These are phyloP conservation scores for Lotmaria passim DNA, from an alignment of 208 protist genomes.

Conservation along the genomic window DNA sequence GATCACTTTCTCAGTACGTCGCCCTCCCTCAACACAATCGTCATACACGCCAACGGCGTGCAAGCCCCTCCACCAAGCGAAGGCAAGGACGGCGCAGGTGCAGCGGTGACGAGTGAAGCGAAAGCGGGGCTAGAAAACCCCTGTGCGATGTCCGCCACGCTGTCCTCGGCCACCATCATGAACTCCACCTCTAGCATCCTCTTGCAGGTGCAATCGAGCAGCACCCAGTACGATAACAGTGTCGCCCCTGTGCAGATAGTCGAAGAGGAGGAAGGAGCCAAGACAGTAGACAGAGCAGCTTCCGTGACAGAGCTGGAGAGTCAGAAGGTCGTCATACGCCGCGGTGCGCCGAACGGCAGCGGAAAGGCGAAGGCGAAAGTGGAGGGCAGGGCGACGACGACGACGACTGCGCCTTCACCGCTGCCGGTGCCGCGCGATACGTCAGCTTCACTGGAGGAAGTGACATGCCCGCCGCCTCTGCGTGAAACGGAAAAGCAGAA, in stretches of 20 bases:
- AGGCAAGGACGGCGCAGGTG: not conserved
- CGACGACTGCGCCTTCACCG: not conserved
- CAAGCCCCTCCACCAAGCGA: no score
- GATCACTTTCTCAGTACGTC: not conserved
- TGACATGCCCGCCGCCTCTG: not conserved
- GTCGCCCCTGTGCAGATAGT: not conserved
- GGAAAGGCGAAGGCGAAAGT: no score
- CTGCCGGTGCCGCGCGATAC: no score
- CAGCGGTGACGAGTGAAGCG: not conserved
- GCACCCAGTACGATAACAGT: not conserved
- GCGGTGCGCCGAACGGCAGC: no score
- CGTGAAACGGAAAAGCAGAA: not conserved
- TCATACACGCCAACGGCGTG: not conserved
- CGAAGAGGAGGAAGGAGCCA: not conserved
- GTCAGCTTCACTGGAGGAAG: slow-evolving; percentile 5
- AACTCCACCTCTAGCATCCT: slow-evolving; percentile 10
- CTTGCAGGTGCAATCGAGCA: slow-evolving; percentile 5
- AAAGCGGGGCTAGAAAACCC: not conserved
- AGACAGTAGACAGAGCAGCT: not conserved
- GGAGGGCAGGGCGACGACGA: not conserved
- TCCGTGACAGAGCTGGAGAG: no score
- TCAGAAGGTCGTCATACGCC: not conserved
- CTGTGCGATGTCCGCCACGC: slow-evolving; percentile 1
- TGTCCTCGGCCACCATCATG: slow-evolving; percentile 12
- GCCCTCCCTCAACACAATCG: not conserved